Conservation (phyloP, 345 rosid species). For the Gossypium anomalum region DNA sequence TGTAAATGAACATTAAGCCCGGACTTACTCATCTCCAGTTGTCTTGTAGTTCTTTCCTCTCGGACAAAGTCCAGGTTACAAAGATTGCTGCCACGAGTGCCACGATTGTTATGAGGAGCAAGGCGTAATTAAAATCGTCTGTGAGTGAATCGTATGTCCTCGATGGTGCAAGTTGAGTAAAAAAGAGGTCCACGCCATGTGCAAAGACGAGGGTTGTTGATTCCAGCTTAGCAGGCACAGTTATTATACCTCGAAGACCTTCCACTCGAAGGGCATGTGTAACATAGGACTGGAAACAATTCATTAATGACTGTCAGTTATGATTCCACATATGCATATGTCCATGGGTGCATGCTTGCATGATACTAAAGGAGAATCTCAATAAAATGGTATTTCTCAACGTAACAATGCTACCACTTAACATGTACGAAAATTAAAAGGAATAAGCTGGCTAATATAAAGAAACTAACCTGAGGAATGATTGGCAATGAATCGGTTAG, state of each 20-base stretch:
- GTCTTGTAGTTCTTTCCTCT: constrained; percentile 82
- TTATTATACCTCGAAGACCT: constrained; percentile 70
- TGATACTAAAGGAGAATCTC: neutral
- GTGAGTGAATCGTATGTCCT: constrained; percentile 95
- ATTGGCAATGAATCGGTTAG: constrained; percentile 90
- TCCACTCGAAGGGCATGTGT: constrained; percentile 83
- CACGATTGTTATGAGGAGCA: constrained; percentile 79
- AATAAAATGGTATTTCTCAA: neutral
- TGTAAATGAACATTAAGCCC: neutral
- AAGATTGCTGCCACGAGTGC: constrained; percentile 86
- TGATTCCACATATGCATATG: neutral
- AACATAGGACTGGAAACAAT: constrained; percentile 58
- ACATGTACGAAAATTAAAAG: neutral
- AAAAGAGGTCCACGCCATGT: constrained; percentile 87
- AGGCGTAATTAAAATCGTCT: constrained; percentile 87
- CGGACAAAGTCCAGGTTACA: constrained; percentile 77
- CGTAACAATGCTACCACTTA: too few species aligned
- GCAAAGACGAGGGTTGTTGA: constrained; percentile 86
- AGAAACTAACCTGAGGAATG: constrained; percentile 71
- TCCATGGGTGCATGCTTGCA: too few species aligned
- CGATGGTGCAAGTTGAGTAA: constrained; percentile 86
- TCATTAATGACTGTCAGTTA: neutral
- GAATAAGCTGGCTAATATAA: neutral
- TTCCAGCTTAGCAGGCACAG: constrained; percentile 93
- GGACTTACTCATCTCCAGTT: constrained; percentile 65